Conservation (phyloP, 345 rosid genomes). For the Populus simonii region DNA sequence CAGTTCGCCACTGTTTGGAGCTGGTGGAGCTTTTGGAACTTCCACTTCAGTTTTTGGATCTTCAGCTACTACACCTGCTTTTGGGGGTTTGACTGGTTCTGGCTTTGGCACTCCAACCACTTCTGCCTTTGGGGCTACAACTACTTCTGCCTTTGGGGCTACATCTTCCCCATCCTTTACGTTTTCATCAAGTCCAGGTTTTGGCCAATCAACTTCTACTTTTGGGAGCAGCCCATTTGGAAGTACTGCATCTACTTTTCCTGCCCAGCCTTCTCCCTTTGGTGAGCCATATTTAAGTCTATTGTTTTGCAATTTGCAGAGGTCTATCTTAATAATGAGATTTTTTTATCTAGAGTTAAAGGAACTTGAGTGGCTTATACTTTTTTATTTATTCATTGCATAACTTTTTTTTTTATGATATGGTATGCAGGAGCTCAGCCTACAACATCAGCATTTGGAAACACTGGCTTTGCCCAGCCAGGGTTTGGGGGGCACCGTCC, state of each 20-base stretch:
- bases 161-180: constrained; percentile 31
- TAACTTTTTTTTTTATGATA: background rate
- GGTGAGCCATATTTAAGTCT: constrained; percentile 38
- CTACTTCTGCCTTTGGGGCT: constrained; percentile 30
- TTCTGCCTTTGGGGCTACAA: constrained; percentile 31
- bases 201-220: constrained; percentile 70
- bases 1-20: constrained; percentile 13
- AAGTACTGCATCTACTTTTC: constrained; percentile 53
- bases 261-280: constrained; percentile 66
- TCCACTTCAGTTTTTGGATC: constrained; percentile 28
- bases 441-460: constrained; percentile 68
- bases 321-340: background rate
- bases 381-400: background rate
- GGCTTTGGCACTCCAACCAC: constrained; percentile 44
- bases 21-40: constrained; percentile 42
- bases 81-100: constrained; percentile 52
- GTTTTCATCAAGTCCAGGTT: constrained; percentile 64
- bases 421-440: constrained; percentile 54
- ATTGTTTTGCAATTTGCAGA: background rate
- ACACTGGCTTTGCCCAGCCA: constrained; percentile 62
- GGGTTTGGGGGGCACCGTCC: constrained; percentile 68
- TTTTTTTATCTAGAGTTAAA: background rate
- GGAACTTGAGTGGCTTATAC: background rate
- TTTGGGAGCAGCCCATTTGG: constrained; percentile 79
- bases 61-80: constrained; percentile 36